Conservation (phyloP, 2,329 filamentous ascomycete genomes). For the Nothophaeocryptopus gaeumannii region DNA sequence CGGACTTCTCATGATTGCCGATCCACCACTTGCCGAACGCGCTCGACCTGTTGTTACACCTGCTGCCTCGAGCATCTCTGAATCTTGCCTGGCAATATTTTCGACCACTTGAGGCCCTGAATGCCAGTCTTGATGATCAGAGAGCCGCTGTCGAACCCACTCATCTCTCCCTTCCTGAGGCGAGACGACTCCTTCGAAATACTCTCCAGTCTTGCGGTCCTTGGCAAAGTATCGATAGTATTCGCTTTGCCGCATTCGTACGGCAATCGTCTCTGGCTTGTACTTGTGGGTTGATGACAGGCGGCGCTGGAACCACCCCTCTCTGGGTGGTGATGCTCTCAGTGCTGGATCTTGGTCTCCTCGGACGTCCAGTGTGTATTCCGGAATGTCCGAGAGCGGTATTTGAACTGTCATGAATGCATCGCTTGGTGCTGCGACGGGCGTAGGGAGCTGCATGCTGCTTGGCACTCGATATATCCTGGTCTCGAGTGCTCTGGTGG, state of each 20-base stretch:
- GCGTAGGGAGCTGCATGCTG: no score
- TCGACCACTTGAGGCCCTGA: neutral
- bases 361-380: neutral
- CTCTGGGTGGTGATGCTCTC: neutral
- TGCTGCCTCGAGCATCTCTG: no score
- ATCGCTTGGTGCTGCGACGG: no score
- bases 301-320: neutral
- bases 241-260: neutral
- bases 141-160: neutral
- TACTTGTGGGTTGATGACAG: neutral
- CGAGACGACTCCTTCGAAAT: neutral
- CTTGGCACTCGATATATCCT: no score
- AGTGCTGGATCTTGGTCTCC: neutral
- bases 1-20: no score
- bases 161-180: neutral
- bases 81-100: no score
- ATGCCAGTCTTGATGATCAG: neutral
- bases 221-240: neutral
- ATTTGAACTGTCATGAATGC: neutral
- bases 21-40: no score
- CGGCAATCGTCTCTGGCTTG: neutral
- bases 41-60: no score
- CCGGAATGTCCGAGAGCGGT: slow-evolving; percentile 2
- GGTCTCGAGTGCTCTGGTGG: no score
- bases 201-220: slow-evolving; percentile 2